A percentile compares a stretch with the other conserved stretches of the same genome.
Evolutionary conservation across 2,329 filamentous ascomycete genomes (phyloP).

Genomic region (Botrytis sinoallii): DNA sequence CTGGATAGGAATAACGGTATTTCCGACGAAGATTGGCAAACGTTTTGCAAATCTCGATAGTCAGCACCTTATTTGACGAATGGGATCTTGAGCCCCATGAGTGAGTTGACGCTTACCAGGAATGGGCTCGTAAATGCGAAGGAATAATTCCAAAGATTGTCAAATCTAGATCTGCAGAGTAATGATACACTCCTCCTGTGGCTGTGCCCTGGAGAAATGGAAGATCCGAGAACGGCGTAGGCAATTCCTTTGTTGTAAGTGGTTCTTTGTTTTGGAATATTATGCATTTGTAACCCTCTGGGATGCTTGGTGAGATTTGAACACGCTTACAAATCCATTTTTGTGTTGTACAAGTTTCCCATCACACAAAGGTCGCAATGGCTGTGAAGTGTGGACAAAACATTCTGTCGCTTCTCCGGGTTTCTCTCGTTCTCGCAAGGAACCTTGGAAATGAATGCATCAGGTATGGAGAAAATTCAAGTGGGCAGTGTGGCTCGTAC

Average conservation of each 20-base stretch:
- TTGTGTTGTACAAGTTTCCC: neutral
- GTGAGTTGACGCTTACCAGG: neutral
- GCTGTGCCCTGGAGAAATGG: neutral
- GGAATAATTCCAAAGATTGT: neutral
- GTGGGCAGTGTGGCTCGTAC: slow-evolving; percentile 2
- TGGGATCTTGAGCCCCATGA: neutral
- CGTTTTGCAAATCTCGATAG: neutral
- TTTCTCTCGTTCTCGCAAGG: neutral
- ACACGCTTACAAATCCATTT: neutral
- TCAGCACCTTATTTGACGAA: slow-evolving; percentile 7
- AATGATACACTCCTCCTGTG: neutral
- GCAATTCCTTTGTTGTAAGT: neutral
- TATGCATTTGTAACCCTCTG: neutral
- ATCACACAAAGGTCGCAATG: neutral
- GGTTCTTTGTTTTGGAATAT: slow-evolving; percentile 1
- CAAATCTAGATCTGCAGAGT: neutral
- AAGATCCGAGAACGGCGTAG: slow-evolving; percentile 8
- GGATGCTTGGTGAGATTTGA: neutral
- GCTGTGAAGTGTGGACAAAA: neutral
- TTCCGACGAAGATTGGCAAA: neutral
- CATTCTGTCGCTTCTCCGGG: neutral
- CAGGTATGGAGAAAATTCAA: neutral
- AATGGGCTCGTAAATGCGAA: neutral
- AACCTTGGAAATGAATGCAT: neutral
- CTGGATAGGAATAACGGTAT: neutral